Conservation (phyloP, 306 rosid genomes). For the Fragaria vesca region DNA sequence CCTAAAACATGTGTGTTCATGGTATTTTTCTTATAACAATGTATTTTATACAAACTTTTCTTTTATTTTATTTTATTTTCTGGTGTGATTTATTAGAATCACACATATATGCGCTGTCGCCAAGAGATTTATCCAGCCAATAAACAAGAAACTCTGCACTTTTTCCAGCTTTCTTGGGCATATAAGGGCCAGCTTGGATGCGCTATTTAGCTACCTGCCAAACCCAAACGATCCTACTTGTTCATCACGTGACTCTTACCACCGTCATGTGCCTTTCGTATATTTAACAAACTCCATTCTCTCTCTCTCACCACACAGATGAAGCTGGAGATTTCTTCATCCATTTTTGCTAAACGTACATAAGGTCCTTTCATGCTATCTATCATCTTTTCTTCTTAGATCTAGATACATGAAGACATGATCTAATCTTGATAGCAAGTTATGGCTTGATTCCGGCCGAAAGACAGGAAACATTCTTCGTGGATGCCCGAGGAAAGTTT, state of each 20-base stretch:
- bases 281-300: neutral
- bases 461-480: neutral
- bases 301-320: neutral
- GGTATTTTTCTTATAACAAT: no score
- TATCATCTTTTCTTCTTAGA: neutral
- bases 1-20: no score
- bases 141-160: constrained; percentile 11
- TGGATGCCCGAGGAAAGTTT: no score
- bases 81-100: neutral
- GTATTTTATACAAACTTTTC: neutral
- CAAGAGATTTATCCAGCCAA: neutral
- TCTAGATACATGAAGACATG: neutral
- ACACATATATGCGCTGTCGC: neutral
- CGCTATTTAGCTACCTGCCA: constrained; percentile 27
- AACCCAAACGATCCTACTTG: constrained; percentile 10
- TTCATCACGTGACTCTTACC: neutral
- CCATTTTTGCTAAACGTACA: neutral
- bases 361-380: neutral
- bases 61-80: neutral
- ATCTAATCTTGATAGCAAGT: neutral
- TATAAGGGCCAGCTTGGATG: constrained; percentile 23
- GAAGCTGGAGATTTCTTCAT: neutral
- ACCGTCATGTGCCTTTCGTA: constrained; percentile 24
- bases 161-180: constrained; percentile 54
- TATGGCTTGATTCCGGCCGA: neutral